Percentiles rank a stretch among this genome's conserved stretches.
phyloP scores from a whole-genome alignment of 225 moss, liverwort and hornwort species.

The Physcomitrellopsis africana region DNA sequence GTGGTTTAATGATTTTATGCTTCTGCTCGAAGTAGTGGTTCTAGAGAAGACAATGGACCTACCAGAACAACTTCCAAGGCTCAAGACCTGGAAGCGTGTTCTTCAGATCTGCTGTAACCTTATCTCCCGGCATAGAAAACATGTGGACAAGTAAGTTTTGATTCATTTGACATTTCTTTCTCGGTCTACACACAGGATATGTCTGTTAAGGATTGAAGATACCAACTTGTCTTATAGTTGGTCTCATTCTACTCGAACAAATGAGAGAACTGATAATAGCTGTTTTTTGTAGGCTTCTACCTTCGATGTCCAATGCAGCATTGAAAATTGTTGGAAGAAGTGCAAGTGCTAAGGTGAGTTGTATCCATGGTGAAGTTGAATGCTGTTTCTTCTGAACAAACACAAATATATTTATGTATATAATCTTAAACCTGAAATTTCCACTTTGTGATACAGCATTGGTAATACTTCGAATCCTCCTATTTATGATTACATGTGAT shows the following conservation, averaged over 20 bases:
- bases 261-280: slow-evolving; percentile 9
- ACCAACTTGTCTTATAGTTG: slow-evolving; percentile 2
- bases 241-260: background rate
- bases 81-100: slow-evolving; percentile 83
- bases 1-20: slow-evolving; percentile 78
- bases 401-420: background rate
- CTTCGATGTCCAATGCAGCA: slow-evolving; percentile 74
- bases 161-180: background rate
- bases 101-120: slow-evolving; percentile 85
- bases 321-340: slow-evolving; percentile 77
- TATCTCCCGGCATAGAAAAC: slow-evolving; percentile 76
- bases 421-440: background rate
- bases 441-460: background rate
- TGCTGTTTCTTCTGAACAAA: background rate
- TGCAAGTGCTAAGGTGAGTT: slow-evolving; percentile 58
- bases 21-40: slow-evolving; percentile 70
- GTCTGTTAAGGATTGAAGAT: slow-evolving; percentile 4
- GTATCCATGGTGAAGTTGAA: background rate
- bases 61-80: slow-evolving; percentile 70
- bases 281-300: slow-evolving; percentile 64
- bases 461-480: background rate
- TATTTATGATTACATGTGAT: too few species aligned
- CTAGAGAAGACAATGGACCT: slow-evolving; percentile 71
- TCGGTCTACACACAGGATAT: background rate
- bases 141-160: slow-evolving; percentile 72